Evolutionary conservation across 257 asterid species (phyloP).

Genomic region (Marsdenia floribunda): DNA sequence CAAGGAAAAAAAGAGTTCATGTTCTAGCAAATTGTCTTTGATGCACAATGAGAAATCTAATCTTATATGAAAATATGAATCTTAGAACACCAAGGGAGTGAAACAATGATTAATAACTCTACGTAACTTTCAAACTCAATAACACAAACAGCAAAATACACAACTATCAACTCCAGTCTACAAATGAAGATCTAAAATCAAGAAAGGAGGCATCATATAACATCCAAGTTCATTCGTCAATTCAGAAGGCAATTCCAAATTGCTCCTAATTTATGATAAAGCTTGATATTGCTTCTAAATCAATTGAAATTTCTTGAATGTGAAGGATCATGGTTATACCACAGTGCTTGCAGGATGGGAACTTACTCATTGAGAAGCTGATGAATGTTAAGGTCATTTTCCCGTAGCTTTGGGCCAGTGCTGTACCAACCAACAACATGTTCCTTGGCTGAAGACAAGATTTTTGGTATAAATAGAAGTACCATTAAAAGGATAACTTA

Average conservation of each 20-base stretch:
- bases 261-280: background rate
- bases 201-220: background rate
- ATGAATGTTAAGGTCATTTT: constrained; percentile 75
- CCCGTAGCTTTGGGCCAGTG: constrained; percentile 90
- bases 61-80: background rate
- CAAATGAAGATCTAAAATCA: background rate
- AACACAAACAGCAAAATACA: background rate
- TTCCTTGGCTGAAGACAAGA: constrained; percentile 73
- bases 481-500: background rate
- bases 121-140: background rate
- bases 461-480: constrained; percentile 15
- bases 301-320: background rate
- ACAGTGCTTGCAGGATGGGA: background rate
- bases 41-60: background rate
- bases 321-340: background rate
- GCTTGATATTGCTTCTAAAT: background rate
- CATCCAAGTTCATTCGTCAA: background rate
- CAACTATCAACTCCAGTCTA: background rate
- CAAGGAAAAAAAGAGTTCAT: background rate
- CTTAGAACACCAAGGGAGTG: background rate
- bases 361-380: constrained; percentile 75
- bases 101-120: background rate
- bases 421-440: constrained; percentile 99
- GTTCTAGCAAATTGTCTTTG: background rate
- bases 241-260: background rate